Percentiles rank a stretch among this genome's conserved stretches.
Evolutionary conservation across 169 alveolate species (phyloP).

Genomic region (Plasmodium sp.): DNA sequence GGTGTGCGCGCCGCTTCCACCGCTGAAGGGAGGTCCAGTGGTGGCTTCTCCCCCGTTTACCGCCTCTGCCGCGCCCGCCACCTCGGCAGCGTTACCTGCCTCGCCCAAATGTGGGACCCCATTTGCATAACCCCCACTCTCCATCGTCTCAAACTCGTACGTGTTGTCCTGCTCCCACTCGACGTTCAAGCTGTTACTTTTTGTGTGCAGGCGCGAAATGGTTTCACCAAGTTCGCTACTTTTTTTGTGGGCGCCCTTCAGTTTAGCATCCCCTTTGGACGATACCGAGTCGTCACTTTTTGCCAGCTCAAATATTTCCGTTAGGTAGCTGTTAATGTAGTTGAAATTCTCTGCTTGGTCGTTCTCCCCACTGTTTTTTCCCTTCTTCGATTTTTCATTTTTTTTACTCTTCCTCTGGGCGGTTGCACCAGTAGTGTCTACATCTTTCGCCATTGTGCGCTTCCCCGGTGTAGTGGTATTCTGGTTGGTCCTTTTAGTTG

Average conservation of each 20-base stretch:
- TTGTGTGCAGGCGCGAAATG: conserved; percentile 5
- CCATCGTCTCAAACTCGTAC: conserved; percentile 49
- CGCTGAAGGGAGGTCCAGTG: not conserved
- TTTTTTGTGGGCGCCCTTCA: not conserved
- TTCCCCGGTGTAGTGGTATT: not conserved
- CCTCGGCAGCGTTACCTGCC: not conserved
- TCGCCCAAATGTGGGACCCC: not conserved
- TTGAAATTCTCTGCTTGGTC: conserved; percentile 22
- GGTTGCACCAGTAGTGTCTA: not conserved
- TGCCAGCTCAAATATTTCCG: conserved; percentile 29
- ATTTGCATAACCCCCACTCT: not conserved
- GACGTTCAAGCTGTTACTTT: conserved; percentile 27
- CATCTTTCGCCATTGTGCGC: not conserved
- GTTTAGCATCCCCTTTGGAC: not conserved
- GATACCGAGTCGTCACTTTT: conserved; percentile 17
- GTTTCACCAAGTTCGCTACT: not conserved
- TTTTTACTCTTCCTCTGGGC: not conserved
- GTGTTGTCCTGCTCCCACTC: conserved; percentile 58
- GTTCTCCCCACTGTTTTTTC: not conserved
- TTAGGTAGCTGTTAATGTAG: conserved; percentile 45
- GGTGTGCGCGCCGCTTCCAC: not conserved
- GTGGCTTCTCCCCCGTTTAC: not conserved
- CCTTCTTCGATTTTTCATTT: not conserved
- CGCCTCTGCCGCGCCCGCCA: not conserved
- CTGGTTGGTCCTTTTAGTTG: not conserved